These are phyloP conservation scores for Pelargonium australe DNA, from an alignment of 441 rosid genomes.

Conservation along the genomic window DNA sequence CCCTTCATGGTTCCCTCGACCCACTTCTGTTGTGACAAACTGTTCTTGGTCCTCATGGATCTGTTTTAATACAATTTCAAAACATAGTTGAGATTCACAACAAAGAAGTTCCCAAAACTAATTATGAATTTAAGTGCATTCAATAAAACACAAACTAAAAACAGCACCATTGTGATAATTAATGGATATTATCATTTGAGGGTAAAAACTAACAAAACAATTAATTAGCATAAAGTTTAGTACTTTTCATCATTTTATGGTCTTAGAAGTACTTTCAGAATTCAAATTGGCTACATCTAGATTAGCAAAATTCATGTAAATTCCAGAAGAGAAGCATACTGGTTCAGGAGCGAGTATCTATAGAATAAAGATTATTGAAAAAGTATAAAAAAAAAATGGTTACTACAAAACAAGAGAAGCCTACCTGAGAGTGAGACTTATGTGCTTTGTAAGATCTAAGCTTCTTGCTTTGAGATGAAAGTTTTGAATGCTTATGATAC, in stretches of 20 bases:
- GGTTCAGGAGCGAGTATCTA: neutral
- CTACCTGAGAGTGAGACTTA: conserved; percentile 63
- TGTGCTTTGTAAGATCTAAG: conserved; percentile 31
- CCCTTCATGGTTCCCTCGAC: conserved; percentile 22
- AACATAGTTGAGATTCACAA: conserved; percentile 18
- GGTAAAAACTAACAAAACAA: neutral
- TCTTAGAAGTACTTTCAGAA: neutral
- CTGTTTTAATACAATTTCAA: conserved; percentile 36
- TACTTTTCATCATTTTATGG: neutral
- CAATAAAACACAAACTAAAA: neutral
- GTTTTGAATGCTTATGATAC: conserved; percentile 47
- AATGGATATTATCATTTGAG: neutral
- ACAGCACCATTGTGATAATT: neutral
- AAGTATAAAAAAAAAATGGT: neutral
- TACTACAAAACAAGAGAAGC: conserved; percentile 15
- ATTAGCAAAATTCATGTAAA: neutral
- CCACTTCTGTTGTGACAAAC: conserved; percentile 28
- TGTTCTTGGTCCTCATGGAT: conserved; percentile 32
- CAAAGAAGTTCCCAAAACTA: conserved; percentile 2
- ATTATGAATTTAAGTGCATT: no score
- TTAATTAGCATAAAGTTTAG: neutral
- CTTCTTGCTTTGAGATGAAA: conserved; percentile 47
- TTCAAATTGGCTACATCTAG: neutral
- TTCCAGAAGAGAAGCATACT: neutral
- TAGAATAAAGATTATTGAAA: neutral